phyloP scores from a whole-genome alignment of 2,329 filamentous ascomycete genomes.

The Nemania sp. region DNA sequence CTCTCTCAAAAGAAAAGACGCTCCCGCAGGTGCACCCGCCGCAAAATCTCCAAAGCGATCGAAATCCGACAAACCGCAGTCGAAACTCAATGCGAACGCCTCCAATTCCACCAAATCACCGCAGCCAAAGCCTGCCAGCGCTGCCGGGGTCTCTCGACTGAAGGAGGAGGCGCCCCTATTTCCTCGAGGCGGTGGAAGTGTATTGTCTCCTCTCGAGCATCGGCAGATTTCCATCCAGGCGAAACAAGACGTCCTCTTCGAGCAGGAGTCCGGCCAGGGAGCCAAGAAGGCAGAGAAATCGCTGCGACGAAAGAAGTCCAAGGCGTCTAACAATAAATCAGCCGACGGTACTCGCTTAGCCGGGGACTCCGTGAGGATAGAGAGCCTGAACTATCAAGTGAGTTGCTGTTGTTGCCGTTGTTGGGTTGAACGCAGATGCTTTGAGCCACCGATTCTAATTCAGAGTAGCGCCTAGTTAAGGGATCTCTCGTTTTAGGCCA shows the following conservation, averaged over 20 bases:
- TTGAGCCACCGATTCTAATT: conserved; percentile 41
- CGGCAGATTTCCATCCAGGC: conserved; percentile 96
- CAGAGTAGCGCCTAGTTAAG: conserved; percentile 81
- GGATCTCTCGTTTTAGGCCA: conserved; percentile 89
- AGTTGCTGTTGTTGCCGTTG: conserved; percentile 28
- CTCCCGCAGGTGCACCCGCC: conserved; percentile 55
- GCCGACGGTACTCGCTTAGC: conserved; percentile 58
- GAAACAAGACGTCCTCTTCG: conserved; percentile 87
- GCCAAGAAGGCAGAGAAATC: conserved; percentile 49
- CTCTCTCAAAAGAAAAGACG: conserved; percentile 62
- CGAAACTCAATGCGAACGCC: conserved; percentile 42
- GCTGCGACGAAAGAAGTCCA: conserved; percentile 61
- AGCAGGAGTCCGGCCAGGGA: conserved; percentile 68
- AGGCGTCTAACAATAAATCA: conserved; percentile 56
- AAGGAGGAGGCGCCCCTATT: conserved; percentile 88
- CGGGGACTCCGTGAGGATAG: conserved; percentile 70
- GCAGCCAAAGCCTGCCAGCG: conserved; percentile 36
- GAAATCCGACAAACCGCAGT: conserved; percentile 43
- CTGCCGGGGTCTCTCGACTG: conserved; percentile 50
- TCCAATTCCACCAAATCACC: conserved; percentile 34
- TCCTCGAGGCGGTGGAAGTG: conserved; percentile 86
- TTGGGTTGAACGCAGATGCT: background rate
- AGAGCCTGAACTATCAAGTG: conserved; percentile 89
- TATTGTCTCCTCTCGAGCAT: conserved; percentile 90
- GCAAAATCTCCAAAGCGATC: conserved; percentile 57